These are phyloP conservation scores for Pueraria montana DNA, from an alignment of 306 rosid species.

Conservation along the genomic window DNA sequence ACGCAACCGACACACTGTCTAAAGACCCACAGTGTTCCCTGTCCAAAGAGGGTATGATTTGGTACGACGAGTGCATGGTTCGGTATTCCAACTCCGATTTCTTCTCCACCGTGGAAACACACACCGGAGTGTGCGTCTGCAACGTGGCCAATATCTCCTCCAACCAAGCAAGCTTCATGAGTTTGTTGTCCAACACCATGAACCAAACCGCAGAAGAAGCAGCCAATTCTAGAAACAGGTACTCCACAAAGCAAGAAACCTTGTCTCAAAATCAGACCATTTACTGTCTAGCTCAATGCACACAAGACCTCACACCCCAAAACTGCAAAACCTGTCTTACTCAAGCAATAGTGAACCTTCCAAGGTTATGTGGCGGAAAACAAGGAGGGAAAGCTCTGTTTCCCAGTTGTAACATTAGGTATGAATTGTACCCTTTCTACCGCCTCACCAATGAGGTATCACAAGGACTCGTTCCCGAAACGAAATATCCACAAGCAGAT, in stretches of 20 bases:
- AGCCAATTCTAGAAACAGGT: background rate
- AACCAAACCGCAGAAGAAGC: background rate
- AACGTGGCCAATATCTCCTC: background rate
- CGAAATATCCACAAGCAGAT: background rate
- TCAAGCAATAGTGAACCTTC: background rate
- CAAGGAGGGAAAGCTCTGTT: background rate
- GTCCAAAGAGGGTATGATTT: too few species aligned
- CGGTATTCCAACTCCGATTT: background rate
- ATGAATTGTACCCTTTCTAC: conserved; percentile 1
- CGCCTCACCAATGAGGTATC: background rate
- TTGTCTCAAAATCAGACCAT: background rate
- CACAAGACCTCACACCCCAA: background rate
- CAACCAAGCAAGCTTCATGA: background rate
- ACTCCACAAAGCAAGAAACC: background rate
- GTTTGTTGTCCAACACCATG: background rate
- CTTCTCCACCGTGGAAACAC: background rate
- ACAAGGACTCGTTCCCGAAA: too few species aligned
- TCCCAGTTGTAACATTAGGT: background rate
- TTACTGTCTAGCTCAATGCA: background rate
- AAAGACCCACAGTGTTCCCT: too few species aligned
- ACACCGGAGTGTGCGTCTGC: too few species aligned
- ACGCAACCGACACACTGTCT: too few species aligned
- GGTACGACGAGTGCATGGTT: background rate
- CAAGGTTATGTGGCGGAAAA: accelerated
- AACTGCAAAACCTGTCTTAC: background rate